Percentiles rank a stretch among this genome's conserved stretches.
Evolutionary conservation across 768 basidiomycete genomes (phyloP).

Genomic region (Tulasnella sp.): DNA sequence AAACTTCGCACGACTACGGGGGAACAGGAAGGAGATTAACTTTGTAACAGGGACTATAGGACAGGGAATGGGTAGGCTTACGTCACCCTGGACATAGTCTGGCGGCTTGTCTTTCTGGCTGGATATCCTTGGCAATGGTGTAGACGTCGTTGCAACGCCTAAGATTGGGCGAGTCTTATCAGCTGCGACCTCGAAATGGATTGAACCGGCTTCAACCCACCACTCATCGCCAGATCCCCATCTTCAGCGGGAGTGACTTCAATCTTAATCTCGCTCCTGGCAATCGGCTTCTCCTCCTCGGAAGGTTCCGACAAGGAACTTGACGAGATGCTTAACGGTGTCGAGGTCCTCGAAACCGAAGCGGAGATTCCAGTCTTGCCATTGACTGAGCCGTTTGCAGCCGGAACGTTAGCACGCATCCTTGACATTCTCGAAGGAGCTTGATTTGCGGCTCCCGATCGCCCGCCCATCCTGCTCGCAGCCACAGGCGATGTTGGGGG

Average conservation of each 20-base stretch:
- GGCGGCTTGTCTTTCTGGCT: background rate
- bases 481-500: background rate
- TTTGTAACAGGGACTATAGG: slow-evolving; percentile 41
- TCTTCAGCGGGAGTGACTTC: slow-evolving; percentile 17
- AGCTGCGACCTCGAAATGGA: background rate
- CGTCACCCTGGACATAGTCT: slow-evolving; percentile 27
- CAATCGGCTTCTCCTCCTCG: slow-evolving; percentile 54
- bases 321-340: slow-evolving; percentile 71
- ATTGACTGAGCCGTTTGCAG: background rate
- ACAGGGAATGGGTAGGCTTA: slow-evolving; percentile 1
- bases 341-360: slow-evolving; percentile 40
- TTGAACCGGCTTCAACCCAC: background rate
- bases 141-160: background rate
- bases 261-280: slow-evolving; percentile 9
- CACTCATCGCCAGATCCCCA: background rate
- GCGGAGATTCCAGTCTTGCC: background rate
- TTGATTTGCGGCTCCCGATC: background rate
- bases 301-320: slow-evolving; percentile 76
- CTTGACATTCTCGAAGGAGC: slow-evolving; percentile 8
- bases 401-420: background rate
- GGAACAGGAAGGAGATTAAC: slow-evolving; percentile 31
- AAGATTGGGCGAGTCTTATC: background rate
- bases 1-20: slow-evolving; percentile 76
- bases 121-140: slow-evolving; percentile 9
- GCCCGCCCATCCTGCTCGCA: background rate